A percentile compares a stretch with the other conserved stretches of the same genome.
These are phyloP conservation scores for Ceratobasidium sp. DNA, from an alignment of 1,284 basidiomycete genomes.

Conservation along the genomic window DNA sequence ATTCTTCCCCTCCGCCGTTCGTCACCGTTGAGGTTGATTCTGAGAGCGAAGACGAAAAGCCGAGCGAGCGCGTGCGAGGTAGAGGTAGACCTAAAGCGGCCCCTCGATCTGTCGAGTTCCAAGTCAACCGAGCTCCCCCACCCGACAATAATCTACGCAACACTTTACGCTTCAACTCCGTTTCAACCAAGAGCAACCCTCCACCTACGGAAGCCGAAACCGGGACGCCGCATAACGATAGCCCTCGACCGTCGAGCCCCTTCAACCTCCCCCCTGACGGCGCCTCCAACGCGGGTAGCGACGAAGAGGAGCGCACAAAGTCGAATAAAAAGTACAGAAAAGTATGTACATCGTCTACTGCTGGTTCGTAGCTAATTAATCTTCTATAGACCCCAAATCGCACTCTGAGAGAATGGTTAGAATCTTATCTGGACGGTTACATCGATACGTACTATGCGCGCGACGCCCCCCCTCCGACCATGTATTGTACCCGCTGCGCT, in stretches of 20 bases:
- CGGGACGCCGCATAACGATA: not conserved
- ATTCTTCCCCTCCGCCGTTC: no score
- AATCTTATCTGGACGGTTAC: not conserved
- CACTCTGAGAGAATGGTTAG: not conserved
- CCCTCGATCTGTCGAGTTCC: not conserved
- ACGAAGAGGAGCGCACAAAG: no score
- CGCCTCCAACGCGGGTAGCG: no score
- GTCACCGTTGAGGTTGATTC: no score
- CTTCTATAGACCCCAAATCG: not conserved
- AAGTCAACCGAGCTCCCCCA: not conserved
- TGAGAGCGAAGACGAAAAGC: no score
- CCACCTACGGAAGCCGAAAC: not conserved
- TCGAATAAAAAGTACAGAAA: no score
- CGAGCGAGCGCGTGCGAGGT: not conserved
- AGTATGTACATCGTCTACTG: no score
- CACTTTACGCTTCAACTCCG: no score
- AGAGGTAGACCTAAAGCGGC: constrained; percentile 4
- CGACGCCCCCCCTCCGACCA: no score
- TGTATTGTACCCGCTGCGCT: no score
- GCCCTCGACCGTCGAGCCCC: not conserved
- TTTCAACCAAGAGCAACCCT: not conserved
- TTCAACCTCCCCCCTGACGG: no score
- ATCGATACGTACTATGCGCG: not conserved
- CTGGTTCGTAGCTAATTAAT: no score
- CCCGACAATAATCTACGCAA: not conserved